phyloP scores from a whole-genome alignment of 805 yeast genomes.

The Wickerhamiella domercqiae region DNA sequence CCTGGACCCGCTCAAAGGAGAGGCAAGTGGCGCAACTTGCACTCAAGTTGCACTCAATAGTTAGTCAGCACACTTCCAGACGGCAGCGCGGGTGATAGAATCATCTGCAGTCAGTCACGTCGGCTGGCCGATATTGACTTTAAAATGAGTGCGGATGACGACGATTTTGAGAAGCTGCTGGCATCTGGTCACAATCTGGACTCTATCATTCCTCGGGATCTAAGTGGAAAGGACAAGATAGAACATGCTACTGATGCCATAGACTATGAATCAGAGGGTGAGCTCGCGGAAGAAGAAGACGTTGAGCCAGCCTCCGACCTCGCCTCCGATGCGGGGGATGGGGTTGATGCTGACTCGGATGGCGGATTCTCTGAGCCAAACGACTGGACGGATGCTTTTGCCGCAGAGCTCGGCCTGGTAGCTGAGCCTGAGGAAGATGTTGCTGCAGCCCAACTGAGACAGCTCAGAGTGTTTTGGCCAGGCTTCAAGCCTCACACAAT shows the following conservation, averaged over 20 bases:
- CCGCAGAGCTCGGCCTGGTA: constrained; percentile 21
- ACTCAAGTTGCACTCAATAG: no score
- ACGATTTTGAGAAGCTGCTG: constrained; percentile 22
- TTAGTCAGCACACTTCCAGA: no score
- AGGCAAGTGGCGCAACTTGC: no score
- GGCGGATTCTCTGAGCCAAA: constrained; percentile 11
- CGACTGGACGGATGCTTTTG: constrained; percentile 24
- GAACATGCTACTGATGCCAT: constrained; percentile 83
- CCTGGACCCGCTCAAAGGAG: no score
- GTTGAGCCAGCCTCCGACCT: constrained; percentile 20
- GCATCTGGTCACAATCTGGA: constrained; percentile 18
- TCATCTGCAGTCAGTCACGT: no score
- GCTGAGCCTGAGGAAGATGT: constrained; percentile 10
- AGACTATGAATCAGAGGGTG: constrained; percentile 90
- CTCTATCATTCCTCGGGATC: constrained; percentile 20
- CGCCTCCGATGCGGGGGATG: constrained; percentile 11
- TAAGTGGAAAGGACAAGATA: constrained; percentile 35
- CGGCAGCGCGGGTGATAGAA: no score
- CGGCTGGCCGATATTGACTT: no score
- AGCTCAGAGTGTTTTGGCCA: constrained; percentile 37
- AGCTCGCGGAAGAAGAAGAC: constrained; percentile 76
- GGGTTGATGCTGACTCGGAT: constrained; percentile 2
- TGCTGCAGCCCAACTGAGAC: constrained; percentile 15
- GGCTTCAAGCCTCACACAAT: constrained; percentile 39
- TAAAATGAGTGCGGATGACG: constrained; percentile 16